Conservation (phyloP, 2,329 filamentous ascomycete genomes). For the Biscogniauxia mediterranea region DNA sequence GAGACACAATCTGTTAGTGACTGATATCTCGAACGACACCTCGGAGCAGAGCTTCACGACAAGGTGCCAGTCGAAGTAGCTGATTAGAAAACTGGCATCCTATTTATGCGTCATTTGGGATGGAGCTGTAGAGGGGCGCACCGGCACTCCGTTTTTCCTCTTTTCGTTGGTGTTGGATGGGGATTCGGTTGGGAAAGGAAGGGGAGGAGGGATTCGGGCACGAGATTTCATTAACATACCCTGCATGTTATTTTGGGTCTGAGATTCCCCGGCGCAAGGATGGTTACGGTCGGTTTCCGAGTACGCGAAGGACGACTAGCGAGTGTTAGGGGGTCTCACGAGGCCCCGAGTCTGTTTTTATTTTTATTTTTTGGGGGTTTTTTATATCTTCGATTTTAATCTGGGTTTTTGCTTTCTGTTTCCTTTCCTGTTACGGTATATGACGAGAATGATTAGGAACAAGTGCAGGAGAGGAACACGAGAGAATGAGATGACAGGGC, state of each 20-base stretch:
- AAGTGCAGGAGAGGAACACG: not conserved
- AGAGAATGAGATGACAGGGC: slow-evolving; percentile 1
- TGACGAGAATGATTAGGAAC: not conserved
- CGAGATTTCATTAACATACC: slow-evolving; percentile 17
- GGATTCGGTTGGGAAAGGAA: slow-evolving; percentile 7
- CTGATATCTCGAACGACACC: slow-evolving; percentile 2
- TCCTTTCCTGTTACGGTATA: not conserved
- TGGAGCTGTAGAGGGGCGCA: slow-evolving; percentile 27
- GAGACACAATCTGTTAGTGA: slow-evolving; percentile 28
- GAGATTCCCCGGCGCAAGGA: slow-evolving; percentile 11
- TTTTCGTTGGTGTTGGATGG: slow-evolving; percentile 8
- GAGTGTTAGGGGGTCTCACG: not conserved
- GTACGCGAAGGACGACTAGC: not conserved
- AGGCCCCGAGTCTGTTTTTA: not conserved
- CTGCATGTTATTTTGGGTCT: slow-evolving; percentile 24
- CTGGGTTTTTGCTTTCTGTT: slow-evolving; percentile 3
- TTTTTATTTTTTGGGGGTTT: slow-evolving; percentile 5
- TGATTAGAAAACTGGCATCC: slow-evolving; percentile 7
- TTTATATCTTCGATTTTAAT: slow-evolving; percentile 8
- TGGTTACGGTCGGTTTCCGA: not conserved
- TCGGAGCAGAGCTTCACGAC: not conserved
- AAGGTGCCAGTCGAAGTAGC: too few species aligned
- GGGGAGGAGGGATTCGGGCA: not conserved
- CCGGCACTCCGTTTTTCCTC: slow-evolving; percentile 7
- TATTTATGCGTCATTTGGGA: slow-evolving; percentile 14